These are phyloP conservation scores for Aspergillus aculeatinus DNA, from an alignment of 2,329 filamentous ascomycete species.

Conservation along the genomic window DNA sequence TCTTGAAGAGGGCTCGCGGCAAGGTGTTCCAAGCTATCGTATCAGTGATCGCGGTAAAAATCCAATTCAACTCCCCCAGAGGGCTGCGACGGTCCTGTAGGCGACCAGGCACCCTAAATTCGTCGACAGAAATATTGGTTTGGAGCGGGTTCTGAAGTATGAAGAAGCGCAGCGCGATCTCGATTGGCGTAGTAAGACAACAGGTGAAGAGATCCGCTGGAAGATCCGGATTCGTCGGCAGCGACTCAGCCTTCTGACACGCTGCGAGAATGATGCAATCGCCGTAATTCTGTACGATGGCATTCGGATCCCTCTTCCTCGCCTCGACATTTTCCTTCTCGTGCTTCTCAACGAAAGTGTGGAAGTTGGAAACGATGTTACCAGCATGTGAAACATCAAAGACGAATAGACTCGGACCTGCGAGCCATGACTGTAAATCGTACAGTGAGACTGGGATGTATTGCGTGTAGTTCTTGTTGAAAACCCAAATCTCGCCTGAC, in stretches of 20 bases:
- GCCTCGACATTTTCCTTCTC: constrained; percentile 82
- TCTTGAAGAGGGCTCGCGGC: constrained; percentile 86
- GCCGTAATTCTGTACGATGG: constrained; percentile 63
- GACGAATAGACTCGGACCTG: constrained; percentile 91
- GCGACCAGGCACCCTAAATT: constrained; percentile 85
- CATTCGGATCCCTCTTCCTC: constrained; percentile 71
- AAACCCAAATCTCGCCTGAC: constrained; percentile 98
- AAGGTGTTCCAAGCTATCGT: constrained; percentile 98
- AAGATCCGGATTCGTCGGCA: constrained; percentile 89
- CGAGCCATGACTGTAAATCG: constrained; percentile 92
- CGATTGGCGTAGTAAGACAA: constrained; percentile 93
- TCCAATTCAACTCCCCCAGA: constrained; percentile 96
- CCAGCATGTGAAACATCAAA: constrained; percentile 98
- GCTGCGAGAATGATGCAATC: constrained; percentile 92
- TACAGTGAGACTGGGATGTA: constrained; percentile 97
- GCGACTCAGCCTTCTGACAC: constrained; percentile 83
- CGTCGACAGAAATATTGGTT: constrained; percentile 68
- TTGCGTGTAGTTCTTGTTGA: constrained; percentile 98
- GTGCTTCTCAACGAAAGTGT: constrained; percentile 92
- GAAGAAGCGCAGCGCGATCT: constrained; percentile 96
- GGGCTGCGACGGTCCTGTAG: constrained; percentile 91
- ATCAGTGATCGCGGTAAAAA: constrained; percentile 97
- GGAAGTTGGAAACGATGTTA: constrained; percentile 92
- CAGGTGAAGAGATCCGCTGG: constrained; percentile 95
- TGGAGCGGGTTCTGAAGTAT: constrained; percentile 83